Evolutionary conservation across 139 green algal species (phyloP), one percentile per base, ranked within the genome.

Genomic region (Zygnema circumcarinatum): DNA sequence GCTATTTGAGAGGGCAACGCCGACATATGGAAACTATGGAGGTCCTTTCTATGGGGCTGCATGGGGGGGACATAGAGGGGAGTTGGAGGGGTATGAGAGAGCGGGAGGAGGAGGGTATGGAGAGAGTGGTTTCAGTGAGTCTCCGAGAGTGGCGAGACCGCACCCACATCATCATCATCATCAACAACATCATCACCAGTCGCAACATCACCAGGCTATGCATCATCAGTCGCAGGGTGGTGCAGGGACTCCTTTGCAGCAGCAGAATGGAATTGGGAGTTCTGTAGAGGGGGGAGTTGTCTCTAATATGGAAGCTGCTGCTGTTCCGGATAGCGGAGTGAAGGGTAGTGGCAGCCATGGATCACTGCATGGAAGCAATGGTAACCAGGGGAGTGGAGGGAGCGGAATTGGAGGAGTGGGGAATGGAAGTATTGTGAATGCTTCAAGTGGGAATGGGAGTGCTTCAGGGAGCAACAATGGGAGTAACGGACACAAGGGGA

Each of bases 401-500:
- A 52, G 38, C 1, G 42, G 39, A 36, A 52, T 62, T 2, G 82
- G 41, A 36, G 79, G 79, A 39, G 36, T 33, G 36, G 79, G 79
- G 7, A 86, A 83, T 41, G 79, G 79, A 39, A 86, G 79, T 38
- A 68, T 82, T 75, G 79, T 52, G 3, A 47, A 47, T 36, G 69
- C 36, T 16, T n/a, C 32, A 38, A 40, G 32, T 38, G 62, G n/a
- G 16, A 86, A 83, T 41, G 79, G 79, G 2, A 86, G 79, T 86
- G 79, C 7, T 40, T 41, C 79, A 2, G 79, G 79, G 22, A 86
- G 79, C 7, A 86, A 86, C 69, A 78, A 41, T 56, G 39, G 39
- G 16, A 47, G 69, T 56, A 78, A 78, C 11, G 69, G 69, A 25
- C 36, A 78, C 16, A 47, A 62, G 16, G 21, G 31, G 25, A 41